Evolutionary conservation across 2,329 filamentous ascomycete species (phyloP), one percentile per base, ranked within the genome.

Genomic region (Verticillium nonalfalfae): DNA sequence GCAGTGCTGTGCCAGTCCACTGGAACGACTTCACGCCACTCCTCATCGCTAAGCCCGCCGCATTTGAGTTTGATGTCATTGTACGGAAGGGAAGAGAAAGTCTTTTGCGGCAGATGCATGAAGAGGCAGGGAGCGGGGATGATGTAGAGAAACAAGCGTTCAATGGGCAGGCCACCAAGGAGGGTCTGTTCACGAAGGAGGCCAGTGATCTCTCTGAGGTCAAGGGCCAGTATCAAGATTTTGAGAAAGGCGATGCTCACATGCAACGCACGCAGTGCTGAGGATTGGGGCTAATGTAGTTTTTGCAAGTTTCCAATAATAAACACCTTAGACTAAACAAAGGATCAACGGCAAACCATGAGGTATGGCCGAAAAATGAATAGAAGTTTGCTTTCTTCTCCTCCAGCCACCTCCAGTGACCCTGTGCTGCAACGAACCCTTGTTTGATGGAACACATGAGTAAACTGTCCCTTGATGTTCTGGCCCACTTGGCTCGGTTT

Each of bases 21-120:
- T 79, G 77, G 77, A 75, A 79, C 64, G 71, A 76, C 54, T 79
- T 74, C 63, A 76, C 77, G 9, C 73, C 77, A 7, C 67, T 79
- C 6, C 68, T 79, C 11, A 79, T 79, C 58, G 76, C 77, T n/a
- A 79, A 79, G 69, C 77, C 77, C 0, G 62, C 62, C 7, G 65
- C 64, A 15, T 79, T 79, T 59, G 68, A 72, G 18, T 79, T 79
- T 55, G 75, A 79, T 15, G 70, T 71, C 2, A 10, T 67, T 1
- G 68, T 73, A 3, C 68, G 77, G 5, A 63, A 62, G 15, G 63
- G 67, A 13, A 73, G 69, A 61, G 59, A 62, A n/a, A 59, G 14
- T 1, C 9, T 61, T 11, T 64, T 79, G 55, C 57, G 64, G 13
- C 63, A 63, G 7, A 78, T 78, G 76, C 78, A 72, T 69, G 45